Percentiles rank a stretch among this genome's conserved stretches.
Evolutionary conservation across 306 rosid species (phyloP).

Genomic region (Casuarina cunninghamiana): DNA sequence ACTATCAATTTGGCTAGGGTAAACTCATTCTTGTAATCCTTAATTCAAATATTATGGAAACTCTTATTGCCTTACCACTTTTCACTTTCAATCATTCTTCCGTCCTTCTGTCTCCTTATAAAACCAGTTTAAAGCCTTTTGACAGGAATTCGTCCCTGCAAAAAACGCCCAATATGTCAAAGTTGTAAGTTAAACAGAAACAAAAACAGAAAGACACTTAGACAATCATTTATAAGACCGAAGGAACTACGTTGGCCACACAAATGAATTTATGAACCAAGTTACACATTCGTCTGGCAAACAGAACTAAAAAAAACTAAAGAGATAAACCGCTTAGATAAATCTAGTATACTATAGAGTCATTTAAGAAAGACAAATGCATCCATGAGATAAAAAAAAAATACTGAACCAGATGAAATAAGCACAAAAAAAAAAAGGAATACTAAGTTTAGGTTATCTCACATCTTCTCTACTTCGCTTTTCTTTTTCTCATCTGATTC

Average conservation of each 20-base stretch:
- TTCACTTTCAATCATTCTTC: background rate
- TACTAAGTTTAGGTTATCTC: background rate
- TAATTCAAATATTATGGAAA: background rate
- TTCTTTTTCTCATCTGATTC: background rate
- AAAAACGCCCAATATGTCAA: background rate
- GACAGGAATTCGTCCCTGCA: conserved; percentile 45
- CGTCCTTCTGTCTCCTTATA: conserved; percentile 21
- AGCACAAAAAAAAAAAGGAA: background rate
- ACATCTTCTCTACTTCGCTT: background rate
- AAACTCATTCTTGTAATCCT: background rate
- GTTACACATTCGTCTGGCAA: background rate
- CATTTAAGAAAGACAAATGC: background rate
- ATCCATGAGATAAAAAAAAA: background rate
- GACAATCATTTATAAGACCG: background rate
- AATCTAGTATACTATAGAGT: background rate
- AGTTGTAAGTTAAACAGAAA: background rate
- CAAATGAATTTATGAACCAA: background rate
- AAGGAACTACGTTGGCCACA: background rate
- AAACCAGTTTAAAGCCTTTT: conserved; percentile 45
- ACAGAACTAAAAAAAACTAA: conserved; percentile 1
- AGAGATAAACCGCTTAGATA: background rate
- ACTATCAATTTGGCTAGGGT: background rate
- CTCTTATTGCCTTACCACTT: background rate
- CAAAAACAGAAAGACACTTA: background rate
- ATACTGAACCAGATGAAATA: background rate